Evolutionary conservation across 371 early-diverging fungal genomes (phyloP).

Genomic region (Chytridium lagenaria): DNA sequence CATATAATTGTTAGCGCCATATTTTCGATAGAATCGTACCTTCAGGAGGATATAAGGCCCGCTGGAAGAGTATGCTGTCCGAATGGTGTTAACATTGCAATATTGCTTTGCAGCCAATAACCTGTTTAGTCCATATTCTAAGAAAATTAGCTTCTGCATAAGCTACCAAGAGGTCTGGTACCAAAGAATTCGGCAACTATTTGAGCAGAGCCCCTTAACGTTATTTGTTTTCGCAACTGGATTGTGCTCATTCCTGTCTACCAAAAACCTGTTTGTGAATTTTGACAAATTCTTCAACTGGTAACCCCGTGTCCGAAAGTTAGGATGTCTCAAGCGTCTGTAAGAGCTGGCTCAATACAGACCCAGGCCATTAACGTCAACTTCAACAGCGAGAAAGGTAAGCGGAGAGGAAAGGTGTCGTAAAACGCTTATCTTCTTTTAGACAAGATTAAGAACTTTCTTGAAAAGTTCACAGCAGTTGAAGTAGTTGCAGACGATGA

Average conservation of each 20-base stretch:
- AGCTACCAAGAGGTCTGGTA: too few relatives aligned
- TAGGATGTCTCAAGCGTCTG: too few relatives aligned
- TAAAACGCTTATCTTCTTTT: neutral
- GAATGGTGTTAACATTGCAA: too few relatives aligned
- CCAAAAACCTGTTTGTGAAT: too few relatives aligned
- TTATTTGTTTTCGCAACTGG: conserved; percentile 57
- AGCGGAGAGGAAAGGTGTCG: neutral
- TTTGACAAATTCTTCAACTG: too few relatives aligned
- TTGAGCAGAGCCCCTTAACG: conserved; percentile 77
- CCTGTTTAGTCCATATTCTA: too few relatives aligned
- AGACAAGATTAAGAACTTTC: conserved; percentile 41
- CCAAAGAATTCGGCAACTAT: conserved; percentile 87
- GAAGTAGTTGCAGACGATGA: neutral
- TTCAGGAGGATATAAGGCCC: conserved; percentile 86
- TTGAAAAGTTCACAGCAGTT: conserved; percentile 33
- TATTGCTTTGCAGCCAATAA: too few relatives aligned
- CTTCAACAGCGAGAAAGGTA: conserved; percentile 50
- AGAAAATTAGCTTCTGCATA: too few relatives aligned
- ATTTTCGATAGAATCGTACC: conserved; percentile 12
- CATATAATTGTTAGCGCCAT: neutral
- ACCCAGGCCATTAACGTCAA: conserved; percentile 35
- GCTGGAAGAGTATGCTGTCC: conserved; percentile 84
- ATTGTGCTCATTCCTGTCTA: neutral
- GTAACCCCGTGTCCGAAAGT: too few relatives aligned
- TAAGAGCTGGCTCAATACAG: neutral